Conservation (phyloP, 2,329 filamentous ascomycete species). For the Paramyrothecium sp. region DNA sequence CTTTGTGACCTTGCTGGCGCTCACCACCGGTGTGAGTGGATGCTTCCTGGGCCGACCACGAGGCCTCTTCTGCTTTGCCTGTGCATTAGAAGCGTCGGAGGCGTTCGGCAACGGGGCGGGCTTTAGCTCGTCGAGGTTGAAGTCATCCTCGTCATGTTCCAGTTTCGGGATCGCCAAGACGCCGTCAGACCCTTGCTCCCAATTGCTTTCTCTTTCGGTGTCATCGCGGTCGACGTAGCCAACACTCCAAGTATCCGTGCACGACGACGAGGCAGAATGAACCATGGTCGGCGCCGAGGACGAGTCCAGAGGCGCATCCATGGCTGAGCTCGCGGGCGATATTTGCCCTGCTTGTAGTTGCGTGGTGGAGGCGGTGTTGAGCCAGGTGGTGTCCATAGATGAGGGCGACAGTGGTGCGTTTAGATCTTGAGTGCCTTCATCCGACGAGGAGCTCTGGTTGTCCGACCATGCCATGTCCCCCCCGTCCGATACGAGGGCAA, state of each 20-base stretch:
- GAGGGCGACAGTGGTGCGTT: conserved; percentile 29
- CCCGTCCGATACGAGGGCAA: conserved; percentile 39
- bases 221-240: conserved; percentile 37
- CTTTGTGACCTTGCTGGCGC: conserved; percentile 71
- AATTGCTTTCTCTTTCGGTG: conserved; percentile 39
- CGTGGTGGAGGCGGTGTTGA: conserved; percentile 15
- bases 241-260: conserved; percentile 42
- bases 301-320: conserved; percentile 39
- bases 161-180: conserved; percentile 50
- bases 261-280: conserved; percentile 46
- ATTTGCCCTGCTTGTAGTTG: conserved; percentile 45
- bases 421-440: conserved; percentile 31
- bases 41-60: conserved; percentile 83
- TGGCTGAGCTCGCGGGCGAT: conserved; percentile 51
- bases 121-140: conserved; percentile 52
- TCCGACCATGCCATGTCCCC: conserved; percentile 45
- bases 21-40: conserved; percentile 58
- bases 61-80: conserved; percentile 58
- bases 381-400: conserved; percentile 27
- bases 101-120: conserved; percentile 23
- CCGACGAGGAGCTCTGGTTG: conserved; percentile 42
- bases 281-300: conserved; percentile 40
- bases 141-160: conserved; percentile 56
- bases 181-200: conserved; percentile 47
- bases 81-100: conserved; percentile 17